Evolutionary conservation across 805 yeast genomes (phyloP).

Genomic region (Huiozyma sinensis): DNA sequence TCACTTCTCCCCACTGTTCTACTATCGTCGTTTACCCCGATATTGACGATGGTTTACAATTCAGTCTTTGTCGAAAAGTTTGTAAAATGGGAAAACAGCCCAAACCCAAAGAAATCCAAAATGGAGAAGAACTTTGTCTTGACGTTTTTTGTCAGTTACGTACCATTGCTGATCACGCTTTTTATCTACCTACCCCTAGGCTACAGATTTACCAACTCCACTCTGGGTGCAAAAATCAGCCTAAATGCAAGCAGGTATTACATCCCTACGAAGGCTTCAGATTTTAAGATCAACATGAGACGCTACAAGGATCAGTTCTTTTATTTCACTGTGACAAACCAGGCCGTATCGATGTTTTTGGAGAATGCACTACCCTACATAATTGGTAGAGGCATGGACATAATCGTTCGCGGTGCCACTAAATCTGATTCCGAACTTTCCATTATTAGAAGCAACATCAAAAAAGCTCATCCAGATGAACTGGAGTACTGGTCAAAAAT

Average conservation of each 20-base stretch:
- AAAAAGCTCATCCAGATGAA: conserved; percentile 36
- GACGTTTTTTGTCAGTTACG: conserved; percentile 68
- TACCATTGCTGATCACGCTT: conserved; percentile 73
- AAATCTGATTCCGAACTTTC: conserved; percentile 5
- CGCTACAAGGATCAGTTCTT: conserved; percentile 67
- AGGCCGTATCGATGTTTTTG: conserved; percentile 51
- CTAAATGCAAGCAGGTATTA: not conserved
- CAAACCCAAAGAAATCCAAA: conserved; percentile 36
- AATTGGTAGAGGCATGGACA: conserved; percentile 5
- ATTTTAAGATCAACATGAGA: conserved; percentile 45
- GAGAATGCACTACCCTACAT: conserved; percentile 55
- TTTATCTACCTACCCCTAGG: conserved; percentile 88
- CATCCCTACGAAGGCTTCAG: conserved; percentile 19
- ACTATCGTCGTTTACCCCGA: conserved; percentile 56
- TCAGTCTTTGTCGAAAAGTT: conserved; percentile 37
- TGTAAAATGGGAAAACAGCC: conserved; percentile 54
- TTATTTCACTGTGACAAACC: conserved; percentile 80
- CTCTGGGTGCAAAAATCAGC: not conserved
- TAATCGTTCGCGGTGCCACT: conserved; percentile 1
- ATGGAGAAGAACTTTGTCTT: conserved; percentile 64
- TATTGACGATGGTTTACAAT: conserved; percentile 53
- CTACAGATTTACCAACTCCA: conserved; percentile 41
- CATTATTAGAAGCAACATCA: conserved; percentile 9
- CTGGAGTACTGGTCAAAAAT: conserved; percentile 42
- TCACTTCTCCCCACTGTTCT: conserved; percentile 67